phyloP scores from a whole-genome alignment of 306 rosid genomes.

The Gillenia trifoliata region DNA sequence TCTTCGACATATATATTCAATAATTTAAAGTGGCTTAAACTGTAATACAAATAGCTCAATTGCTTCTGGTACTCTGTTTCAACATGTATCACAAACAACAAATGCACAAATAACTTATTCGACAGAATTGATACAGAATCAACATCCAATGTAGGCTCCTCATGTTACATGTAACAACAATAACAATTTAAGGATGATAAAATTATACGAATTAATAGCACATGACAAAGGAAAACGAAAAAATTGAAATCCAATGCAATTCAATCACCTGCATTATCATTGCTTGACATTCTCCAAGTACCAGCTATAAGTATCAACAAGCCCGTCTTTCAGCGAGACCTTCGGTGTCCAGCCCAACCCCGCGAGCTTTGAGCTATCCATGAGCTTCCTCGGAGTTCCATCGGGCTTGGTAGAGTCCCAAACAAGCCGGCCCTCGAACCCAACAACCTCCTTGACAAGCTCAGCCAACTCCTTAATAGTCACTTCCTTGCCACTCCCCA shows the following conservation, averaged over 20 bases:
- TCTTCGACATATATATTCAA: background rate
- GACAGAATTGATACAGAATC: conserved; percentile 31
- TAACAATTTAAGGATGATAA: background rate
- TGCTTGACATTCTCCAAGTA: conserved; percentile 64
- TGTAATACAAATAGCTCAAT: background rate
- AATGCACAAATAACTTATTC: conserved; percentile 22
- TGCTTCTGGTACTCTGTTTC: background rate
- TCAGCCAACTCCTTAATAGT: conserved; percentile 85
- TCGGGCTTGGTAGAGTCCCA: conserved; percentile 93
- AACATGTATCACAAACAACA: background rate
- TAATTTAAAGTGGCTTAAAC: background rate
- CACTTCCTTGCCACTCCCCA: conserved; percentile 93
- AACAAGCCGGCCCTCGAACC: conserved; percentile 77
- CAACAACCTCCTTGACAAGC: conserved; percentile 85
- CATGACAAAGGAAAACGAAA: background rate
- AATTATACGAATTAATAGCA: conserved; percentile 21
- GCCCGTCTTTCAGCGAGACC: conserved; percentile 88
- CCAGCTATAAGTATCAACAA: conserved; percentile 86
- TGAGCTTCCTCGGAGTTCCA: conserved; percentile 93
- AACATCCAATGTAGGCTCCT: conserved; percentile 13
- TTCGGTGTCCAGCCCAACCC: conserved; percentile 78
- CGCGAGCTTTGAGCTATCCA: conserved; percentile 85
- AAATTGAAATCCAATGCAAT: background rate
- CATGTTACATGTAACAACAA: conserved; percentile 11
- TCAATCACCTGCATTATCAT: conserved; percentile 33